A percentile compares a stretch with the other conserved stretches of the same genome.
Evolutionary conservation across 495 filamentous ascomycete species (phyloP).

Genomic region (Neurospora pannonica): DNA sequence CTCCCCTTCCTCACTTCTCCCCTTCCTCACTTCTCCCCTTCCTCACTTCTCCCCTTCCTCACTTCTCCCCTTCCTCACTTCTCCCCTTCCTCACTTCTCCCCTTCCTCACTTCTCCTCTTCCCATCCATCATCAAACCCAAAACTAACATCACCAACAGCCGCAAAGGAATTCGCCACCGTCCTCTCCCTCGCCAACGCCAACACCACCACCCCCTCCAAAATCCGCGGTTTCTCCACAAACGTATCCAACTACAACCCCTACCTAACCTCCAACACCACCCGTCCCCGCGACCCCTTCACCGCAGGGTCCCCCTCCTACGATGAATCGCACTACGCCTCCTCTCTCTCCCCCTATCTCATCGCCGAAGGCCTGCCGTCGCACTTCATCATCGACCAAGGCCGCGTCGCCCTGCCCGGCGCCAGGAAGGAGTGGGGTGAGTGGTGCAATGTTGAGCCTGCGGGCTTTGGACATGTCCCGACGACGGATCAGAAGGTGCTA

Average conservation of each 20-base stretch:
- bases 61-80: too few species aligned
- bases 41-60: too few species aligned
- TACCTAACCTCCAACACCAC: slow-evolving; percentile 32
- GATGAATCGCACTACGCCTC: slow-evolving; percentile 63
- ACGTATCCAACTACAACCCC: slow-evolving; percentile 70
- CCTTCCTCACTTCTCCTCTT: not conserved
- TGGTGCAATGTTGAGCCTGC: slow-evolving; percentile 68
- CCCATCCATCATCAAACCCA: not conserved
- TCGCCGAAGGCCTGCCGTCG: slow-evolving; percentile 44
- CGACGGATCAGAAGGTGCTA: slow-evolving; percentile 36
- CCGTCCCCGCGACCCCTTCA: slow-evolving; percentile 31
- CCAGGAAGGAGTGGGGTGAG: slow-evolving; percentile 56
- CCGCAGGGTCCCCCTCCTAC: slow-evolving; percentile 33
- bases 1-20: too few species aligned
- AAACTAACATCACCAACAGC: slow-evolving; percentile 30
- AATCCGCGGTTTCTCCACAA: slow-evolving; percentile 62
- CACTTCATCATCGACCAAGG: slow-evolving; percentile 51
- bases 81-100: too few species aligned
- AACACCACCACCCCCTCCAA: slow-evolving; percentile 21
- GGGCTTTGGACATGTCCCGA: slow-evolving; percentile 57
- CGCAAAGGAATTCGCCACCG: slow-evolving; percentile 47
- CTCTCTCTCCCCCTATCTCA: slow-evolving; percentile 51
- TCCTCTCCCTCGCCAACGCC: slow-evolving; percentile 57
- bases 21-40: too few species aligned
- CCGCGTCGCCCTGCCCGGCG: slow-evolving; percentile 41